Conservation (phyloP, 257 asterid genomes). For the Thymus mandschuricus region DNA sequence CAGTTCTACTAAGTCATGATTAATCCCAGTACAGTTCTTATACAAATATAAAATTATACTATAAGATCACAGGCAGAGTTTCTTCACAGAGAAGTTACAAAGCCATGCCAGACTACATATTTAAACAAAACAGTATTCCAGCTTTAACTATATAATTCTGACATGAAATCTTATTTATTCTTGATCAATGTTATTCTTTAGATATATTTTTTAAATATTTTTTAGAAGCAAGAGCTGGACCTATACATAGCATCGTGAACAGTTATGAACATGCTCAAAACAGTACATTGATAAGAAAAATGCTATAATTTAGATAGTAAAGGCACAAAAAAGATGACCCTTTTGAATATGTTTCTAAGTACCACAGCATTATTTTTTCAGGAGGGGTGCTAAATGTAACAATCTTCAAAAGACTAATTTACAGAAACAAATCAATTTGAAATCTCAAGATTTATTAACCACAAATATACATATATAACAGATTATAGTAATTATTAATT, state of each 20-base stretch:
- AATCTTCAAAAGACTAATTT: conserved; percentile 12
- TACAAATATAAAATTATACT: neutral
- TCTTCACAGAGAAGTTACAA: conserved; percentile 7
- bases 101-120: neutral
- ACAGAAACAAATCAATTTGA: conserved; percentile 9
- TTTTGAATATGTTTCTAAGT: neutral
- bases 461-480: conserved; percentile 4
- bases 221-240: neutral
- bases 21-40: neutral
- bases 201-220: no score
- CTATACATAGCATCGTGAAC: neutral
- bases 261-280: neutral
- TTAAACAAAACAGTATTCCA: neutral
- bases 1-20: conserved; percentile 1
- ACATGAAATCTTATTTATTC: neutral
- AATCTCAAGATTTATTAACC: neutral
- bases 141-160: neutral
- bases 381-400: conserved; percentile 9
- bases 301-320: neutral
- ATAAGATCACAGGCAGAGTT: conserved; percentile 4
- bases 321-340: neutral
- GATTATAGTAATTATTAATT: neutral
- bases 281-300: conserved; percentile 3
- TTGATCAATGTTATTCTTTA: neutral
- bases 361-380: neutral